Base-by-base conservation (phyloP, 441 rosid species). In the Jatropha multifida region DNA sequence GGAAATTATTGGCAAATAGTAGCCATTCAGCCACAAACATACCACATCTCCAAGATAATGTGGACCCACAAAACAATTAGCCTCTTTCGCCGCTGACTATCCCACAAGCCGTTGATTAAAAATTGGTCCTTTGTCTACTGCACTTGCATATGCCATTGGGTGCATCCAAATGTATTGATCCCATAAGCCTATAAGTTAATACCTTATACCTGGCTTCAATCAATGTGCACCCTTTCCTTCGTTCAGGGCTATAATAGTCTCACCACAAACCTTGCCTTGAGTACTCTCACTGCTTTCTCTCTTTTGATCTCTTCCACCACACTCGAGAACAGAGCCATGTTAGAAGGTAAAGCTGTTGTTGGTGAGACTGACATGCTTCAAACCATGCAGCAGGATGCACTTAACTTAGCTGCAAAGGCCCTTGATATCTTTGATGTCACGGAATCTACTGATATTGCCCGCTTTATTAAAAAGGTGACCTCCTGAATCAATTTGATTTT, bases 311-410 rank as follows among this genome's bases (percentile, higher is more conserved):
- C 62, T 73, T 51, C 62, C 20, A 10, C 44, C 76, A 27, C 54
- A 8, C 14, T 42, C 23, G 14, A n/a, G 41, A 42, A 15, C 20
- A 26, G 6, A 62, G 76, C 49, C 76, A 91, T 93, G 97, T 80
- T 91, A 71, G 94, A 91, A 85, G 97, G 98, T 69, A 91, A 93
- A 74, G 94, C 94, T 67, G 85, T 91, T 40, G 71, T 91, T 62
- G 86, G 92, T 8, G 97, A 90, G 81, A 89, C 90, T 5, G 94
- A 93, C 79, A 89, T 90, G 96, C 88, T 84, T 37, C 90, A 89
- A 60, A 79, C 89, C 77, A 89, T 87, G 92, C 92, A 90, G 75
- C 87, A 88, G 75, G 87, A 86, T 72, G 98, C 92, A 12, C 89
- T 91, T 55, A 76, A 83, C 10, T 72, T 79, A 27, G 85, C 87